Evolutionary conservation across 78 protist genomes (phyloP).

Genomic region (Polysphondylium violaceum): DNA sequence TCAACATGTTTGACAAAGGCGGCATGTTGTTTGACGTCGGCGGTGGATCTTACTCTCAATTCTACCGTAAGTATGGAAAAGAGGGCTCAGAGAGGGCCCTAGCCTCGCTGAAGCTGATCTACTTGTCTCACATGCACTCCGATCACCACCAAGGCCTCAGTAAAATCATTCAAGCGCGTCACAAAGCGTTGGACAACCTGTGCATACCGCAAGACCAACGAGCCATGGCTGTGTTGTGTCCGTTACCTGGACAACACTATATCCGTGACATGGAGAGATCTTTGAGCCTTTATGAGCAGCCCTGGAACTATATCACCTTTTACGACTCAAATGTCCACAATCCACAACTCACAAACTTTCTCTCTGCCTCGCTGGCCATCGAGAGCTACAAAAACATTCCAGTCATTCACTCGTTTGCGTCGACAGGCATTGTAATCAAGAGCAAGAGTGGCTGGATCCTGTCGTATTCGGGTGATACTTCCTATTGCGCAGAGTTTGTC

Average conservation of each 20-base stretch:
- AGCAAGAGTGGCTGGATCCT: constrained; percentile 51
- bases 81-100: constrained; percentile 1
- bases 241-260: constrained; percentile 2
- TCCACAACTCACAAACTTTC: background rate
- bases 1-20: constrained; percentile 67
- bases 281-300: background rate
- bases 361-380: background rate
- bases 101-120: constrained; percentile 15
- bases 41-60: constrained; percentile 64
- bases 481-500: constrained; percentile 16
- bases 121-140: constrained; percentile 48
- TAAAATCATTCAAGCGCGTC: constrained; percentile 31
- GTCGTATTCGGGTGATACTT: constrained; percentile 52
- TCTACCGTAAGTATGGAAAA: constrained; percentile 49
- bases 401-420: constrained; percentile 40
- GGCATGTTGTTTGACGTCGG: constrained; percentile 41
- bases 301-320: constrained; percentile 44
- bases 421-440: constrained; percentile 36
- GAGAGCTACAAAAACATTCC: background rate
- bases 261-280: constrained; percentile 25
- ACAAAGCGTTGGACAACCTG: constrained; percentile 32
- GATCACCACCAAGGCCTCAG: constrained; percentile 67
- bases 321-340: constrained; percentile 6
- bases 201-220: constrained; percentile 26
- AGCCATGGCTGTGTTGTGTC: constrained; percentile 9